These are phyloP conservation scores for Tremella mesenterica DNA, from an alignment of 768 basidiomycete species.

Conservation along the genomic window DNA sequence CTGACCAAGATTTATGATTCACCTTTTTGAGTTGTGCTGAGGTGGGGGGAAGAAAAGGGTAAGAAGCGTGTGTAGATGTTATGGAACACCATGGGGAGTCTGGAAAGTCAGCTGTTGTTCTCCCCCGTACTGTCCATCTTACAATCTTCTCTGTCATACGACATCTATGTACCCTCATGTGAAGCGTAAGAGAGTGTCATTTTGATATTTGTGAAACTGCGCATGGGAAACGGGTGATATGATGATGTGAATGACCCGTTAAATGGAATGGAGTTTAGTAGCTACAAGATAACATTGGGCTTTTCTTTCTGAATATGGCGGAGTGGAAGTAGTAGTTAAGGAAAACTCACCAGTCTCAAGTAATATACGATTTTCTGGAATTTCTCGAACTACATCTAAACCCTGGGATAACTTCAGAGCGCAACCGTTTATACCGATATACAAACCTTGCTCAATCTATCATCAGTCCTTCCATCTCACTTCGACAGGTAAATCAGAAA, in stretches of 20 bases:
- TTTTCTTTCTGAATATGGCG: too few species aligned
- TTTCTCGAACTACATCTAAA: constrained; percentile 51
- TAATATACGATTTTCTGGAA: constrained; percentile 57
- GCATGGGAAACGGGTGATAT: too few species aligned
- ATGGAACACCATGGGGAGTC: constrained; percentile 43
- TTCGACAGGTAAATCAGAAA: too few species aligned
- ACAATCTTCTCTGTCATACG: too few species aligned
- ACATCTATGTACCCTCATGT: too few species aligned
- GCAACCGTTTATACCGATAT: constrained; percentile 67
- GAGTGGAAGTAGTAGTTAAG: too few species aligned
- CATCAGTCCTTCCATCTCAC: too few species aligned
- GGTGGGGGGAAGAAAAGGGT: constrained; percentile 15
- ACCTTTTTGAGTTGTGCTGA: neutral
- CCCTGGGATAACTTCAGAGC: constrained; percentile 65
- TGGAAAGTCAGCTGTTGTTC: constrained; percentile 4
- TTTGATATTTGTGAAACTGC: neutral
- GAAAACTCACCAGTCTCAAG: constrained; percentile 63
- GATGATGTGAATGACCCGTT: too few species aligned
- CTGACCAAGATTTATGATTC: constrained; percentile 11
- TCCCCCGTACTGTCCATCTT: neutral
- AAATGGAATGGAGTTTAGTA: too few species aligned
- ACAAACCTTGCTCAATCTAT: constrained; percentile 66
- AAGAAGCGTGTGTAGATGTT: constrained; percentile 37
- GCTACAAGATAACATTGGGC: too few species aligned
- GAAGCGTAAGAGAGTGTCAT: too few species aligned